A percentile compares a stretch with the other conserved stretches of the same genome.
These are phyloP conservation scores for Colletotrichum phormii DNA, from an alignment of 2,329 filamentous ascomycete species.

Conservation along the genomic window DNA sequence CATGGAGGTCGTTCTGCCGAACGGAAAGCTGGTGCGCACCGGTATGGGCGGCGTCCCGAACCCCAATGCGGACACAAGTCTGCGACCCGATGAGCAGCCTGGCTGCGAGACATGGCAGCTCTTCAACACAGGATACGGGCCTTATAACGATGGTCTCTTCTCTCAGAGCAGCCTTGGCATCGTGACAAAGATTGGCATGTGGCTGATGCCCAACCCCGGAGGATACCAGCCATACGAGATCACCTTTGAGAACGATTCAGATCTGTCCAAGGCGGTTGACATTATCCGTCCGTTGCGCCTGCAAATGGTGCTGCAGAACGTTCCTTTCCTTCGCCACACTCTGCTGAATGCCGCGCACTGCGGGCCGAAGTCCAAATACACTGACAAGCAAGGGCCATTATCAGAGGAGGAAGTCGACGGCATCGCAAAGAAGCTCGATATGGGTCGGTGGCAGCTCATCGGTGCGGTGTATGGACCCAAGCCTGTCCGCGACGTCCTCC, in stretches of 20 bases:
- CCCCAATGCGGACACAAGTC: constrained; percentile 22
- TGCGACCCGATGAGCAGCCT: constrained; percentile 41
- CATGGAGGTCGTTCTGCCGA: constrained; percentile 56
- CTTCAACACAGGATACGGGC: constrained; percentile 55
- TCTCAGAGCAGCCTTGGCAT: constrained; percentile 63
- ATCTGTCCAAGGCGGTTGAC: constrained; percentile 42
- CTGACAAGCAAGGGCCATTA: constrained; percentile 45
- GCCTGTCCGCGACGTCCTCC: constrained; percentile 45
- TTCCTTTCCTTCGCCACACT: constrained; percentile 57
- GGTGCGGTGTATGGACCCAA: constrained; percentile 53
- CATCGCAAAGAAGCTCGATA: constrained; percentile 52
- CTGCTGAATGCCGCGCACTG: constrained; percentile 54
- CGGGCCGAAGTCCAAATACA: constrained; percentile 44
- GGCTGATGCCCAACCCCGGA: constrained; percentile 64
- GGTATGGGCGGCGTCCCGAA: constrained; percentile 48
- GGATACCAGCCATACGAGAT: constrained; percentile 52
- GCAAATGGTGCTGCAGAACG: constrained; percentile 59
- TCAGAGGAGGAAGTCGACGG: constrained; percentile 52
- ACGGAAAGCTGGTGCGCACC: constrained; percentile 55
- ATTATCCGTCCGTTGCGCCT: constrained; percentile 51
- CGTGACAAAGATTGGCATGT: constrained; percentile 64
- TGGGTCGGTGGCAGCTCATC: constrained; percentile 61
- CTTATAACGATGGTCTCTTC: constrained; percentile 56
- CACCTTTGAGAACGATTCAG: constrained; percentile 41
- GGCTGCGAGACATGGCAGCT: constrained; percentile 54